A percentile compares a stretch with the other conserved stretches of the same genome.
These are phyloP conservation scores for Aspergillus brasiliensis DNA, from an alignment of 2,329 filamentous ascomycete species.

Conservation along the genomic window DNA sequence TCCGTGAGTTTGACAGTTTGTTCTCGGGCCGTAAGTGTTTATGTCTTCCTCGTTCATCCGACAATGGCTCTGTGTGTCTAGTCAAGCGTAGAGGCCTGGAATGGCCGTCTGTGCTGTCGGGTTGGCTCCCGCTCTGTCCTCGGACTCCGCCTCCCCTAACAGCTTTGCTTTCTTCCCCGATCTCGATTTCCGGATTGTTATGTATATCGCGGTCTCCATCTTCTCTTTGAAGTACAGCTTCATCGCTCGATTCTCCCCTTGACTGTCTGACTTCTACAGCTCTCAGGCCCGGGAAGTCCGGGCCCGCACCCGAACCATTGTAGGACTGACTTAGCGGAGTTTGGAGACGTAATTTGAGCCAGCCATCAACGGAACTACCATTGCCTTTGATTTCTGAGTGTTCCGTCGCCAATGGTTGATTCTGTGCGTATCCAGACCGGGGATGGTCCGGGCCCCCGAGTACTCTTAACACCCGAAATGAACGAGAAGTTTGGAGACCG, in stretches of 20 bases:
- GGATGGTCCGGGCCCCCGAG: background rate
- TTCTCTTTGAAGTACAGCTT: background rate
- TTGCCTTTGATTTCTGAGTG: constrained; percentile 8
- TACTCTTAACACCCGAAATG: background rate
- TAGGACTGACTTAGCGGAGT: constrained; percentile 18
- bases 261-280: background rate
- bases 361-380: constrained; percentile 12
- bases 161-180: background rate
- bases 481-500: background rate
- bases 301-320: background rate
- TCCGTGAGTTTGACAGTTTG: constrained; percentile 8
- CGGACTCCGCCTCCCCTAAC: background rate
- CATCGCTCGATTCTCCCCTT: background rate
- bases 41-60: background rate
- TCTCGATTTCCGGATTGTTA: background rate
- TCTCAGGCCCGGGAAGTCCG: background rate
- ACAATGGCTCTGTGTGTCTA: background rate
- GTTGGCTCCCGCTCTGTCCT: background rate
- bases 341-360: constrained; percentile 16
- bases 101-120: background rate
- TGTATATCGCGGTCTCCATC: too few relatives aligned
- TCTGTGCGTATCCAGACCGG: background rate
- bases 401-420: background rate
- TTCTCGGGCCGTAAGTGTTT: background rate
- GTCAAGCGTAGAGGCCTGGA: background rate